A percentile compares a stretch with the other conserved stretches of the same genome.
phyloP scores from a whole-genome alignment of 352 stramenopile species.

The Stramenopiles sp. region DNA sequence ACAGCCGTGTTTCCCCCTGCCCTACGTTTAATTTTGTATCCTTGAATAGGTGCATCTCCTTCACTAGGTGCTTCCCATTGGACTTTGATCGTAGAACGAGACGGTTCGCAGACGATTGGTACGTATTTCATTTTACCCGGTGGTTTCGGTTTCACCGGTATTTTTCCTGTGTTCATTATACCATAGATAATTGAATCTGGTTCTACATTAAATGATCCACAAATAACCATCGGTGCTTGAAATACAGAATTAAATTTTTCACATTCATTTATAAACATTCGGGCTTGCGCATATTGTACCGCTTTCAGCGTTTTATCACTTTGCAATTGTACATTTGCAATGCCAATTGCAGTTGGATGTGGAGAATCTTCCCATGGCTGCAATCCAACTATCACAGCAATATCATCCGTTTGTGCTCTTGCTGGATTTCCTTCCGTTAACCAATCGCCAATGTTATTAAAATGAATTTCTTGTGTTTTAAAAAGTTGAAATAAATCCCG shows the following conservation, averaged over 20 bases:
- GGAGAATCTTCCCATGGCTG: conserved; percentile 50
- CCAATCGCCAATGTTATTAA: conserved; percentile 31
- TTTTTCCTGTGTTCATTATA: conserved; percentile 34
- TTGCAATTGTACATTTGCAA: conserved; percentile 31
- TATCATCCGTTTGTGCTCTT: conserved; percentile 32
- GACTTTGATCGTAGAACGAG: not conserved
- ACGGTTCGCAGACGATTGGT: not conserved
- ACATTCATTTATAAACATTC: conserved; percentile 38
- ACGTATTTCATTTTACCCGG: conserved; percentile 15
- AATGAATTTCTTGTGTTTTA: conserved; percentile 27
- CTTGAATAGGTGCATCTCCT: not conserved
- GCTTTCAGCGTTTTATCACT: conserved; percentile 26
- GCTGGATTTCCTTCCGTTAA: conserved; percentile 19
- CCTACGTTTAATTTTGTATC: not conserved
- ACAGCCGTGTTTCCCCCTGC: not conserved
- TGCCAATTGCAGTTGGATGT: conserved; percentile 41
- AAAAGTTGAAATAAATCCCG: conserved; percentile 51
- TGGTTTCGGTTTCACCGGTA: conserved; percentile 27
- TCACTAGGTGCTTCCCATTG: not conserved
- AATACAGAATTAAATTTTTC: conserved; percentile 52
- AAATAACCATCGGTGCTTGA: conserved; percentile 48
- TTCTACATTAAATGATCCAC: conserved; percentile 48
- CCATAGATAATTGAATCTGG: conserved; percentile 55
- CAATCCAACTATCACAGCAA: conserved; percentile 40
- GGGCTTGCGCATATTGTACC: conserved; percentile 40